A percentile compares a stretch with the other conserved stretches of the same genome.
phyloP scores from a whole-genome alignment of 2,329 filamentous ascomycete genomes.

The Pseudocercospora fijiensis region DNA sequence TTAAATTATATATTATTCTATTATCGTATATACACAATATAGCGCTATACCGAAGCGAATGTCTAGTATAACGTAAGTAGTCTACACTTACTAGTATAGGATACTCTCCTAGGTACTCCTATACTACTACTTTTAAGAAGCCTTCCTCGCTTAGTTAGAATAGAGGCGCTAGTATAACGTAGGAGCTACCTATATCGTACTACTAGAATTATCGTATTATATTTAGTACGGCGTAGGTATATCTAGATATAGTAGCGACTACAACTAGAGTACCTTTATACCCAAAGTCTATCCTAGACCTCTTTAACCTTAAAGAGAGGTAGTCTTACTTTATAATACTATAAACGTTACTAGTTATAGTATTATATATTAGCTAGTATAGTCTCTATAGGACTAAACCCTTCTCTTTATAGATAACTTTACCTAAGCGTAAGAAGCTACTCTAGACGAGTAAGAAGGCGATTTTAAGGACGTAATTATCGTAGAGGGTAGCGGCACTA shows the following conservation, averaged over 20 bases:
- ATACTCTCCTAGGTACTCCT: background rate
- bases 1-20: background rate
- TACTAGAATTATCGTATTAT: background rate
- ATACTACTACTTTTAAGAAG: background rate
- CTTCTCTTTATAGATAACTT: background rate
- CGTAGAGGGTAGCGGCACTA: background rate
- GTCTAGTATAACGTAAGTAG: too few species aligned
- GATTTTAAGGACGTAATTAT: background rate
- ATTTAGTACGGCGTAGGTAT: background rate
- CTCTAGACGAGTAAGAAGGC: background rate
- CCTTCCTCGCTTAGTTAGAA: background rate
- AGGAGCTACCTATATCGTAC: background rate
- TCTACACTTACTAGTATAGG: too few species aligned
- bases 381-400: background rate
- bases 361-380: too few species aligned
- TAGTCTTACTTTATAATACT: background rate
- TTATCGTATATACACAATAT: too few species aligned
- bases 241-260: background rate
- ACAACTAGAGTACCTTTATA: background rate
- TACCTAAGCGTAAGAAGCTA: background rate
- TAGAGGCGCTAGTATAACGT: background rate
- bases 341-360: background rate
- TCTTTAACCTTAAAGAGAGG: background rate
- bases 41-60: too few species aligned
- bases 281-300: background rate